Evolutionary conservation across 2,329 filamentous ascomycete species (phyloP), one percentile per base, ranked within the genome.

Genomic region (Coniella vitis): DNA sequence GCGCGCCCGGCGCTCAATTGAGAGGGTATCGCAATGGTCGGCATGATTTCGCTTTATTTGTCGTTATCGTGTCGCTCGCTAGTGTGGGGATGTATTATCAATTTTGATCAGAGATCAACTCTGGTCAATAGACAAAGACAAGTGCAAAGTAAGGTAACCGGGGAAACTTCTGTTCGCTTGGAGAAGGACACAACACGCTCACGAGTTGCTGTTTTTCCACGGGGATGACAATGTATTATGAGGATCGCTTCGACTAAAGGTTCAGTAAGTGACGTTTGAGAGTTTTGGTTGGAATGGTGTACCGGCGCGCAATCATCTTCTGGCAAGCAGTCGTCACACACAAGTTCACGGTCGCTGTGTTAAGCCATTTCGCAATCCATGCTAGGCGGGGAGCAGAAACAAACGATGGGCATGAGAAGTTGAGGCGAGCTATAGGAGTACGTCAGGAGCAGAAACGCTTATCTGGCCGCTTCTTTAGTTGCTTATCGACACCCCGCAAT

Each of bases 1-100:
- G 90, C 76, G 57, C 88, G 82, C 53, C 76, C 67, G 29, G 84
- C 80, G 67, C 83, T 90, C 67, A 94, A 84, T 49, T 58, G 75
- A 7, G 40, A 42, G 57, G 62, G 74, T 62, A 65, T 54, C 32
- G 56, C 61, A 38, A 61, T 60, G 21, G 55, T 47, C 57, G 68
- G 63, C 50, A 60, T 65, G 16, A 14, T 54, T 32, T 47, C 34
- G 4, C 7, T 45, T 31, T 10, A 9, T 21, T 38, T 37, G 7
- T 13, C 17, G 10, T 38, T 17, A 19, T 35, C 25, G 20, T 19
- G 16, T n/a, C 13, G 29, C 21, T 31, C 40, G 19, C 19, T 29
- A 29, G 45, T 19, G 12, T 21, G 12, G n/a, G n/a, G n/a, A n/a
- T n/a, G n/a, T n/a, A n/a, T n/a, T 19, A 4, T 22, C 14, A 20